Evolutionary conservation across 2,329 filamentous ascomycete genomes (phyloP), one percentile per base, ranked within the genome.

Genomic region (Colletotrichum truncatum): DNA sequence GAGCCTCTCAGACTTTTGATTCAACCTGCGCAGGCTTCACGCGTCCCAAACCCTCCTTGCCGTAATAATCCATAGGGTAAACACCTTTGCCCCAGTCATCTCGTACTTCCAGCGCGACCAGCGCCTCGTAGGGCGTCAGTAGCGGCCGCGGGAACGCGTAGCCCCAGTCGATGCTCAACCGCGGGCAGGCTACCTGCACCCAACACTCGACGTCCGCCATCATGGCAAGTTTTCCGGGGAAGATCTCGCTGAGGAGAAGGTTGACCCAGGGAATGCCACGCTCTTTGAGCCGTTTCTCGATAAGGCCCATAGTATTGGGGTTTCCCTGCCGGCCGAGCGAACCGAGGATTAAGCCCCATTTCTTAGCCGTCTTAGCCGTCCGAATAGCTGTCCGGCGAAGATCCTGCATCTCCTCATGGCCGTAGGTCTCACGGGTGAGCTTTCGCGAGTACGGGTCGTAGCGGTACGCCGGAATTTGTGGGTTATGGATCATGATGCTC

Each of bases 11-110:
- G 12, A 68, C 73, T 36, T 36, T 16, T 7, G 30, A 45, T 21
- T 66, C 59, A 11, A 75, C 70, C 18, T 76, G 74, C 10, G 74
- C 66, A 5, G 83, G 79, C 74, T 85, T 94, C 30, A 92, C 94
- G 76, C 96, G 88, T 2, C 95, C 96, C 58, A 99, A 75, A 0
- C 96, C 96, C 46, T 98, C 93, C 76, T 91, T 95, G 0, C 91
- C 94, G 79, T 99, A 99, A 75, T 97, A 99, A 77, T 99, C 94
- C 96, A 99, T 99, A 0, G 94, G 95, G 80, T 99, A 99, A 12
- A 93, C 85, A 1, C 88, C 91, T 61, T 82, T 84, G 14, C 84
- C 89, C 93, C 89, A 97, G 49, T 92, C 92, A 70, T 96, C 87
- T 69, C 86, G 88, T 67, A 89, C 89, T 3, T 92, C 94, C 49